Evolutionary conservation across 1,284 basidiomycete species (phyloP).

Genomic region (Heterobasidion irregulare): DNA sequence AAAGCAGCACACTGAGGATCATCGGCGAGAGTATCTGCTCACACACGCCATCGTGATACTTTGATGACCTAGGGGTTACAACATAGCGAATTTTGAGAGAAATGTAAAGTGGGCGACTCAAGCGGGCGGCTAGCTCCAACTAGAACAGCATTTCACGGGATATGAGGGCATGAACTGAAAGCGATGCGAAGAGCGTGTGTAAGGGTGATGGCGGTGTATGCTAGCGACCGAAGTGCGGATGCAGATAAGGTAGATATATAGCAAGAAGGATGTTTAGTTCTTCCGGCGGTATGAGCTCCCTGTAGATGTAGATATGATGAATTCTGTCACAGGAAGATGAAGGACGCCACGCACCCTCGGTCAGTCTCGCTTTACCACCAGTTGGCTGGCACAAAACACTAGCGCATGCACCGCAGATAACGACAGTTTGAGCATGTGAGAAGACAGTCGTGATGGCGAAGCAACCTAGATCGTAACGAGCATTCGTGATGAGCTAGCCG

Average conservation of each 20-base stretch:
- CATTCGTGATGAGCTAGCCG: slow-evolving; percentile 1
- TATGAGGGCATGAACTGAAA: slow-evolving; percentile 8
- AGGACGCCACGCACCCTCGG: slow-evolving; percentile 74
- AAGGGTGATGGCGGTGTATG: slow-evolving; percentile 11
- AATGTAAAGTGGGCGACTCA: neutral
- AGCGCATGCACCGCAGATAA: slow-evolving; percentile 88
- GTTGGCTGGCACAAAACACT: slow-evolving; percentile 98
- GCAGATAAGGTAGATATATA: slow-evolving; percentile 17
- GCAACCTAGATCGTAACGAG: slow-evolving; percentile 32
- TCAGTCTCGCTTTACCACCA: slow-evolving; percentile 96
- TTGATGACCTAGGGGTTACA: neutral
- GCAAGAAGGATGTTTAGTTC: slow-evolving; percentile 44
- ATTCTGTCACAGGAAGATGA: neutral
- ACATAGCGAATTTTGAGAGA: slow-evolving; percentile 2
- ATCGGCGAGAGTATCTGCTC: neutral
- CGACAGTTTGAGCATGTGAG: slow-evolving; percentile 92
- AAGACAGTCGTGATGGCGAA: slow-evolving; percentile 94
- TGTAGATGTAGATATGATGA: slow-evolving; percentile 21
- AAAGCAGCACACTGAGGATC: neutral
- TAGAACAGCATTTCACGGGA: slow-evolving; percentile 1
- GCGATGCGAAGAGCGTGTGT: slow-evolving; percentile 11
- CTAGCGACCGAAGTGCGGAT: slow-evolving; percentile 15
- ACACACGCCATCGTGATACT: neutral
- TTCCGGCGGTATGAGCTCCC: slow-evolving; percentile 85
- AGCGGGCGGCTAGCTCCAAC: neutral